phyloP scores from a whole-genome alignment of 2,329 filamentous ascomycete species.

The Purpureocillium takamizusanense region DNA sequence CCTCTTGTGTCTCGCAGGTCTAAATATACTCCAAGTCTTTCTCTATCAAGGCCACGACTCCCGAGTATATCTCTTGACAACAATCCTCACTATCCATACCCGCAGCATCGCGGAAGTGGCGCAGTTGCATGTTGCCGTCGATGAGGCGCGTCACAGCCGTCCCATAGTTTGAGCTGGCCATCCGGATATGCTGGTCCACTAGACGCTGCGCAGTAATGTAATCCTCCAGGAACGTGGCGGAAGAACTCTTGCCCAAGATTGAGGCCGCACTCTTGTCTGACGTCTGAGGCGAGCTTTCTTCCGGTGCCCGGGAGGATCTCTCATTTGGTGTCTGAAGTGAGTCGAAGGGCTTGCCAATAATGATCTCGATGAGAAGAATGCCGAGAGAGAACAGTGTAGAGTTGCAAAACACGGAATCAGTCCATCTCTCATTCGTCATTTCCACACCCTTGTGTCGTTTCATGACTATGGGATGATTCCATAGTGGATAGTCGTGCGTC shows the following conservation, averaged over 20 bases:
- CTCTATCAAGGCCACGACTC: constrained; percentile 7
- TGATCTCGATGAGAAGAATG: constrained; percentile 12
- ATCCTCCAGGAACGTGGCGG: not conserved
- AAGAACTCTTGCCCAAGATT: no score
- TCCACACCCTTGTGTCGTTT: not conserved
- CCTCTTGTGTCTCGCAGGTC: no score
- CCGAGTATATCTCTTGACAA: constrained; percentile 7
- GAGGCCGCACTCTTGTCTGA: no score
- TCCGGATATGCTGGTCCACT: not conserved
- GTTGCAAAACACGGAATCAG: not conserved
- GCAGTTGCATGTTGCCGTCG: constrained; percentile 4
- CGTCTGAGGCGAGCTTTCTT: no score
- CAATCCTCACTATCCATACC: constrained; percentile 4
- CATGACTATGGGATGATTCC: not conserved
- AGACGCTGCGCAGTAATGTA: constrained; percentile 1
- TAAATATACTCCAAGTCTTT: constrained; percentile 4
- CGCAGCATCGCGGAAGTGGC: not conserved
- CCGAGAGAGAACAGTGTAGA: constrained; percentile 9
- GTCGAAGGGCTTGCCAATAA: constrained; percentile 3
- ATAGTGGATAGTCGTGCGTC: not conserved
- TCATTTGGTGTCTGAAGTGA: not conserved
- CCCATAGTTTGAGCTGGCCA: constrained; percentile 8
- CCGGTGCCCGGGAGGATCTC: not conserved
- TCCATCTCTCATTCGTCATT: no score
- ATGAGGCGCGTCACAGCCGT: constrained; percentile 11